These are phyloP conservation scores for Thielaviopsis musarum DNA, from an alignment of 2,329 filamentous ascomycete species.

Conservation along the genomic window DNA sequence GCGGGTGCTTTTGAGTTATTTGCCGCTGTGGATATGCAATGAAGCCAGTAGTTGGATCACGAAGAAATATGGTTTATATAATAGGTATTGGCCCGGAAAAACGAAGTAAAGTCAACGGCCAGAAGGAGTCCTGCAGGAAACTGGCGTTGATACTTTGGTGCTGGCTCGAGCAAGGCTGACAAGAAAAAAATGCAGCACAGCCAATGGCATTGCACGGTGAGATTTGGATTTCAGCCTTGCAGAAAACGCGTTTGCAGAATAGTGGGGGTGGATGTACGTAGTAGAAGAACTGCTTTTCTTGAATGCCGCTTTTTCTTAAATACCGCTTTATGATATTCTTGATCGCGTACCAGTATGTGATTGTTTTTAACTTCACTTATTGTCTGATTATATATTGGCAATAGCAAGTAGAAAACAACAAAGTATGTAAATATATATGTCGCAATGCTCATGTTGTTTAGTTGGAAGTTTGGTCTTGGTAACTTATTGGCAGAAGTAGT, in stretches of 20 bases:
- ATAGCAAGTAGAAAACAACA: too few species aligned
- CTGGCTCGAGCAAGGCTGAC: constrained; percentile 4
- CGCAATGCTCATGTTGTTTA: too few species aligned
- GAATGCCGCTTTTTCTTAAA: too few species aligned
- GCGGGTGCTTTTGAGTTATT: background rate
- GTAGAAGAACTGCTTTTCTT: too few species aligned
- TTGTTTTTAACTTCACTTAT: too few species aligned
- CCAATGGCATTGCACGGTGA: constrained; percentile 1
- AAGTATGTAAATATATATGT: too few species aligned
- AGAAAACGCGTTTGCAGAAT: constrained; percentile 3
- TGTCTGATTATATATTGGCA: too few species aligned
- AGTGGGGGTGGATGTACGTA: constrained; percentile 5
- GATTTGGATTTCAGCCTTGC: constrained; percentile 9
- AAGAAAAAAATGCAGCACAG: constrained; percentile 1
- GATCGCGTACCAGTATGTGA: too few species aligned
- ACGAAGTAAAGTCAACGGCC: background rate
- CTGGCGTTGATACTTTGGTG: background rate
- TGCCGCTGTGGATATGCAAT: background rate
- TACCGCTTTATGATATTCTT: too few species aligned
- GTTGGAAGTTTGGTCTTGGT: too few species aligned
- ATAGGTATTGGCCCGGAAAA: background rate
- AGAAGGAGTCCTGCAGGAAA: background rate
- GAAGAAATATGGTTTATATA: background rate
- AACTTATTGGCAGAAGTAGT: background rate
- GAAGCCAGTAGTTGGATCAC: background rate